A percentile compares a stretch with the other conserved stretches of the same genome.
phyloP scores from a whole-genome alignment of 495 filamentous ascomycete species.

The Penicillium waksmanii region DNA sequence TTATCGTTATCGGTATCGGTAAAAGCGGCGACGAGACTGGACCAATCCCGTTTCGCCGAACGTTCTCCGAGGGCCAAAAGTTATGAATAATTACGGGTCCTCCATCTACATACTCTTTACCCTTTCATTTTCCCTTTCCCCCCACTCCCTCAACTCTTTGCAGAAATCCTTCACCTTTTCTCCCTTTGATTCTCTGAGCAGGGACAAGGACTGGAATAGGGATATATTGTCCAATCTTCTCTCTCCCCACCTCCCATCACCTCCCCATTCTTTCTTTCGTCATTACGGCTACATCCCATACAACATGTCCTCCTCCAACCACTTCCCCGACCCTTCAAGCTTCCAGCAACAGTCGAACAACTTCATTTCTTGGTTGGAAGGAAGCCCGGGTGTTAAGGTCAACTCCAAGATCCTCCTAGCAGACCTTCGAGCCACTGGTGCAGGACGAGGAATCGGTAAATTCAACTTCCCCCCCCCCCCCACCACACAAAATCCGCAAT shows the following conservation, averaged over 20 bases:
- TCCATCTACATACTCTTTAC: slow-evolving; percentile 23
- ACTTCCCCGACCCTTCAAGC: slow-evolving; percentile 43
- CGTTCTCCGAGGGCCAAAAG: slow-evolving; percentile 13
- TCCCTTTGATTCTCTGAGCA: not conserved
- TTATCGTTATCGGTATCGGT: slow-evolving; percentile 35
- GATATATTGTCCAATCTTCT: slow-evolving; percentile 6
- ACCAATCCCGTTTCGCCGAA: slow-evolving; percentile 32
- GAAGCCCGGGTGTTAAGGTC: slow-evolving; percentile 52
- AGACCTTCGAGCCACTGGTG: slow-evolving; percentile 54
- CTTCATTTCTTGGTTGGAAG: slow-evolving; percentile 60
- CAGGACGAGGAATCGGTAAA: slow-evolving; percentile 66
- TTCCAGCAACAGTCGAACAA: slow-evolving; percentile 52
- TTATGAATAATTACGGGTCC: not conserved
- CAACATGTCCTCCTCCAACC: slow-evolving; percentile 44
- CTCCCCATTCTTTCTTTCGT: not conserved
- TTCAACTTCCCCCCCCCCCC: slow-evolving; percentile 25
- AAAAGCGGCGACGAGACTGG: slow-evolving; percentile 20
- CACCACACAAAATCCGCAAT: slow-evolving; percentile 24
- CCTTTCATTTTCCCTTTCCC: slow-evolving; percentile 24
- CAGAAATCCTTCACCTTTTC: not conserved
- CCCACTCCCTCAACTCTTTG: slow-evolving; percentile 19
- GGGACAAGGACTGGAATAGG: not conserved
- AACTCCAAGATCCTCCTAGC: slow-evolving; percentile 58
- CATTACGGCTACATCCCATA: slow-evolving; percentile 2
- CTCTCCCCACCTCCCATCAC: slow-evolving; percentile 1